phyloP scores from a whole-genome alignment of 768 basidiomycete species.

The Leucosporidium yakuticum region DNA sequence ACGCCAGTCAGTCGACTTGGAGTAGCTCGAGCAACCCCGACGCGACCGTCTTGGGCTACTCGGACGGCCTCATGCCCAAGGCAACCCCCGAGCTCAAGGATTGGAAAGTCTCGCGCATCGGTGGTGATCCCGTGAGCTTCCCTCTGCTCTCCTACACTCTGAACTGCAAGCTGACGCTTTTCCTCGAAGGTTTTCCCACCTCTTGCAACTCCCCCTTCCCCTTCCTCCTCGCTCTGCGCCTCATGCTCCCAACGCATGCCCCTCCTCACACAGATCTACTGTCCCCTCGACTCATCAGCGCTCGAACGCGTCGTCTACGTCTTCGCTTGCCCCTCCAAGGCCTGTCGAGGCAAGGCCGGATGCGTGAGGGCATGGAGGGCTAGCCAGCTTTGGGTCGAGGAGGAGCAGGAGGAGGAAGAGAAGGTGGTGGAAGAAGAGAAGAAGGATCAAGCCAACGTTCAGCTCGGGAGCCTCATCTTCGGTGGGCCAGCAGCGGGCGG shows the following conservation, averaged over 20 bases:
- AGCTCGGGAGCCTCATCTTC: constrained; percentile 42
- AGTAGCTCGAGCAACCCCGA: constrained; percentile 8
- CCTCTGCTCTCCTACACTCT: background rate
- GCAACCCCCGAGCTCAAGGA: background rate
- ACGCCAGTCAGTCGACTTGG: constrained; percentile 19
- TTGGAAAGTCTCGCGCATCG: constrained; percentile 25
- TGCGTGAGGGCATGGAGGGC: constrained; percentile 82
- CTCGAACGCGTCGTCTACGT: constrained; percentile 79
- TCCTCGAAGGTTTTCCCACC: constrained; percentile 22
- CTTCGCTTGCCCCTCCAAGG: constrained; percentile 67
- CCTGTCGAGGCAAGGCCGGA: constrained; percentile 69
- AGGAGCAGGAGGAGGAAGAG: constrained; percentile 39
- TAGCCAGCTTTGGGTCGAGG: constrained; percentile 59
- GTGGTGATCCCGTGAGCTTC: constrained; percentile 26
- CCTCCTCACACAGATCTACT: constrained; percentile 80
- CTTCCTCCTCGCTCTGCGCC: constrained; percentile 50
- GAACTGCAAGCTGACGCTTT: background rate
- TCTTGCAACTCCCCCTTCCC: background rate
- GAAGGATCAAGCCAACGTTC: constrained; percentile 21
- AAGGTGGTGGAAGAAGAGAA: constrained; percentile 26
- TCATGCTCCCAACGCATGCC: constrained; percentile 69
- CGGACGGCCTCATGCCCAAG: constrained; percentile 14
- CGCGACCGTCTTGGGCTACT: constrained; percentile 25
- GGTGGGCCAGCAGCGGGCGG: background rate
- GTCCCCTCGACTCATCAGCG: constrained; percentile 75